phyloP scores from a whole-genome alignment of 805 yeast genomes.

The Teunomyces kruisii region DNA sequence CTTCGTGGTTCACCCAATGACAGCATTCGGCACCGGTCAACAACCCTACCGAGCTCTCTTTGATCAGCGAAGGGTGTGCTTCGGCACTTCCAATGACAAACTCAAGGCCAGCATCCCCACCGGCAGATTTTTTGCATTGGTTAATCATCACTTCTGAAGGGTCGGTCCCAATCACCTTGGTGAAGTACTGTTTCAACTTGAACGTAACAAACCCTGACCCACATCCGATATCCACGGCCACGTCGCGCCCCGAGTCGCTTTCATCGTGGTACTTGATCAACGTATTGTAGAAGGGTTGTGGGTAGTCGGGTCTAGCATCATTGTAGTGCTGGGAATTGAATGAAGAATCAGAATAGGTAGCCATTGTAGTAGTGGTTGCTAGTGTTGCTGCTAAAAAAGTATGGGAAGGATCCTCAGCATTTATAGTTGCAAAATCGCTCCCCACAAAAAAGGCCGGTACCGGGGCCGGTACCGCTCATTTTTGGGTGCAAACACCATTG shows the following conservation, averaged over 20 bases:
- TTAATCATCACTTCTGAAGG: slow-evolving; percentile 55
- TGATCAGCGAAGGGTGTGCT: slow-evolving; percentile 18
- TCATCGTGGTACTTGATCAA: slow-evolving; percentile 40
- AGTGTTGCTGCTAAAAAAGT: background rate
- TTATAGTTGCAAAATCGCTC: background rate
- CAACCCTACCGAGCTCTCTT: slow-evolving; percentile 49
- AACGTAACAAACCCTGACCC: slow-evolving; percentile 77
- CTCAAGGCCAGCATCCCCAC: slow-evolving; percentile 13
- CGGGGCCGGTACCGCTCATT: slow-evolving; percentile 1
- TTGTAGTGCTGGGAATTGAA: slow-evolving; percentile 57
- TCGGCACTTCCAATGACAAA: slow-evolving; percentile 29
- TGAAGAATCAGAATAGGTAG: slow-evolving; percentile 55
- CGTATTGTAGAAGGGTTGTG: slow-evolving; percentile 45
- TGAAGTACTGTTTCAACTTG: slow-evolving; percentile 46
- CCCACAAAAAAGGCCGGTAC: background rate
- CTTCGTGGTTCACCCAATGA: slow-evolving; percentile 75
- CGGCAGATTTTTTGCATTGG: slow-evolving; percentile 21
- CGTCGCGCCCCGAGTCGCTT: slow-evolving; percentile 13
- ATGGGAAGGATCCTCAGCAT: background rate
- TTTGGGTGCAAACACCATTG: too few species aligned
- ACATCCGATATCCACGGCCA: slow-evolving; percentile 70
- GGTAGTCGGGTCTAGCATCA: slow-evolving; percentile 67
- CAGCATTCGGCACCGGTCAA: slow-evolving; percentile 80
- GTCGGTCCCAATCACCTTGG: slow-evolving; percentile 63
- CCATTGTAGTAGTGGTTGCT: slow-evolving; percentile 41